Evolutionary conservation across 2,329 filamentous ascomycete genomes (phyloP).

Genomic region (Raffaelea albimanens): DNA sequence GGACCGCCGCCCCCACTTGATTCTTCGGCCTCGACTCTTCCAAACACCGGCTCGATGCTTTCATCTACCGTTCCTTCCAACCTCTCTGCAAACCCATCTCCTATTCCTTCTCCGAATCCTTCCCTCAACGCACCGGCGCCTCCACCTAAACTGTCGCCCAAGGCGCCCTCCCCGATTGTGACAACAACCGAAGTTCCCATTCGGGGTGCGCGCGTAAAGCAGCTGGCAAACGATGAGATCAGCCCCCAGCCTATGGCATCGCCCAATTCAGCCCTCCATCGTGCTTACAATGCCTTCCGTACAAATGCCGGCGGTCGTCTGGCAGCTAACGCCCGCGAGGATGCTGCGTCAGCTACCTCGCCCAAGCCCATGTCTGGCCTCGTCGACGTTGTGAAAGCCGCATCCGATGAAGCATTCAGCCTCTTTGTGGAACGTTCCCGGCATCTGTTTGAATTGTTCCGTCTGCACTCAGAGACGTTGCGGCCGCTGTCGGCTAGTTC

Average conservation of each 20-base stretch:
- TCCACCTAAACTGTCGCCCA: too few species aligned
- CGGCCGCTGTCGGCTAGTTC: constrained; percentile 55
- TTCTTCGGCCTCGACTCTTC: too few species aligned
- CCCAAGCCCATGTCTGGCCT: constrained; percentile 12
- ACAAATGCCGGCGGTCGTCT: constrained; percentile 11
- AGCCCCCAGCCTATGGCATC: constrained; percentile 13
- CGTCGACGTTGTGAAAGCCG: constrained; percentile 31
- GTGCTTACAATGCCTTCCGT: constrained; percentile 15
- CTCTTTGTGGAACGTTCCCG: constrained; percentile 63
- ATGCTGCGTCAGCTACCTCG: background rate
- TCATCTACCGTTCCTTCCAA: constrained; percentile 1
- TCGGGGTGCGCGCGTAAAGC: background rate
- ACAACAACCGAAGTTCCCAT: too few species aligned
- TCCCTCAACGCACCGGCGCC: too few species aligned
- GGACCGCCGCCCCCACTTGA: background rate
- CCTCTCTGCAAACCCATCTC: background rate
- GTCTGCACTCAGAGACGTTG: constrained; percentile 65
- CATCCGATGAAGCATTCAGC: constrained; percentile 56
- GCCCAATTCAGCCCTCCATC: constrained; percentile 17
- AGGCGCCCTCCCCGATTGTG: too few species aligned
- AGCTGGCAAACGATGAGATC: background rate
- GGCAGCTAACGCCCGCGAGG: constrained; percentile 13
- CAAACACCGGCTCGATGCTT: too few species aligned
- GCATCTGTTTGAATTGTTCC: constrained; percentile 68
- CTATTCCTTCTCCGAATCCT: constrained; percentile 2